These are phyloP conservation scores for Chalciporus sphaerocephalus DNA, from an alignment of 768 basidiomycete species.

Conservation along the genomic window DNA sequence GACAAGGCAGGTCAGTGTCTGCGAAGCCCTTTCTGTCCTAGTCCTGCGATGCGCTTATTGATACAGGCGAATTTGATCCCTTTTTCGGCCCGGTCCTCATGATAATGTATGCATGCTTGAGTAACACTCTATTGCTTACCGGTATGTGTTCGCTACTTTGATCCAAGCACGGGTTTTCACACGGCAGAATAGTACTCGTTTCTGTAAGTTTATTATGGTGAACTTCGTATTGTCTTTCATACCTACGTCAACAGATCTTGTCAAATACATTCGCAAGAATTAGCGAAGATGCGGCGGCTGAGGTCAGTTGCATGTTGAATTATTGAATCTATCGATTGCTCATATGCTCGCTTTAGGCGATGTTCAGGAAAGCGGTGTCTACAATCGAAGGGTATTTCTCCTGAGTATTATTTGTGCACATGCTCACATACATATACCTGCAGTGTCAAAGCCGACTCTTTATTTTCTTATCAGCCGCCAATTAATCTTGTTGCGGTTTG, in stretches of 20 bases:
- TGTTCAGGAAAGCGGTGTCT: constrained; percentile 91
- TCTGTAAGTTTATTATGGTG: constrained; percentile 47
- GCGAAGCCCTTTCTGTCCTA: background rate
- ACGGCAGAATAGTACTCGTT: constrained; percentile 56
- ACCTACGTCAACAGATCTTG: constrained; percentile 59
- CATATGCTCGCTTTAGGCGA: constrained; percentile 50
- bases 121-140: constrained; percentile 88
- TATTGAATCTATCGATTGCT: background rate
- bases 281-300: constrained; percentile 88
- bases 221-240: background rate
- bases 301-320: constrained; percentile 43
- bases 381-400: constrained; percentile 82
- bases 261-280: constrained; percentile 94
- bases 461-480: constrained; percentile 94
- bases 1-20: constrained; percentile 64
- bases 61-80: constrained; percentile 70
- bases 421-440: constrained; percentile 11
- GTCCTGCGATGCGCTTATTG: constrained; percentile 7
- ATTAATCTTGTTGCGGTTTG: constrained; percentile 84
- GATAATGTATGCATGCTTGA: constrained; percentile 87
- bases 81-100: constrained; percentile 89
- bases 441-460: constrained; percentile 82
- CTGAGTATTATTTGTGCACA: background rate
- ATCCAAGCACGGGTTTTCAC: constrained; percentile 3
- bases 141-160: constrained; percentile 41